Base-by-base conservation (phyloP, 2,329 filamentous ascomycete species). In the Parastagonospora nodorum region DNA sequence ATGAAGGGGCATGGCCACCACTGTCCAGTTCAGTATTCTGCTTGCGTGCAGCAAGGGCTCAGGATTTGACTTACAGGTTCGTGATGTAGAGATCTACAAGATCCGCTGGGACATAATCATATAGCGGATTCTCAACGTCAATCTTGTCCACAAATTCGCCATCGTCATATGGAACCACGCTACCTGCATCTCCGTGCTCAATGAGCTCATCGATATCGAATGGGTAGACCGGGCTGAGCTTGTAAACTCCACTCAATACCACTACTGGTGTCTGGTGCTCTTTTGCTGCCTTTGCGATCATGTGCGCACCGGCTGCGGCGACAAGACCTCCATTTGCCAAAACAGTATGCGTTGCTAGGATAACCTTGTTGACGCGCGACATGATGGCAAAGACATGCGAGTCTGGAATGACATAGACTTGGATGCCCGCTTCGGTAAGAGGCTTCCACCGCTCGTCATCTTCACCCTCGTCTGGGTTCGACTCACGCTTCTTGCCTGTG, bases 331-430 rank as follows among this genome's bases (percentile, higher is more conserved):
- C 94, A 65, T 96, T 94, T 42, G 90, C 90, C 39, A 95, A 85
- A 27, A 99, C 90, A 3, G 89, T 88, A 67, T 92, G 88, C 5
- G 93, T 93, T 10, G 89, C 88, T 6, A 99, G 80, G 42, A 99
- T 89, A 54, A 99, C 93, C 77, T 97, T 97, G 80, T 93, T 95
- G 63, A 97, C 90, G 53, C 89, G 86, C 8, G 92, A 89, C 90
- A 99, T 97, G 66, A 97, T 89, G 1, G 92, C 92, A 77, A 92
- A 95, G 46, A 96, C 83, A 8, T 91, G 89, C 7, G 87, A 88
- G 73, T 96, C 92, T 37, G 90, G 86, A 48, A 97, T 87, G 53
- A 90, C 83, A 61, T 97, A 89, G 36, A 96, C 88, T 1, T 85
- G 88, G 48, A 95, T 89, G 24, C 92, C 92, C 31, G 87, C 84